Percentiles rank a stretch among this genome's conserved stretches.
These are phyloP conservation scores for Myxozyma monticola DNA, from an alignment of 805 yeast species.

Conservation along the genomic window DNA sequence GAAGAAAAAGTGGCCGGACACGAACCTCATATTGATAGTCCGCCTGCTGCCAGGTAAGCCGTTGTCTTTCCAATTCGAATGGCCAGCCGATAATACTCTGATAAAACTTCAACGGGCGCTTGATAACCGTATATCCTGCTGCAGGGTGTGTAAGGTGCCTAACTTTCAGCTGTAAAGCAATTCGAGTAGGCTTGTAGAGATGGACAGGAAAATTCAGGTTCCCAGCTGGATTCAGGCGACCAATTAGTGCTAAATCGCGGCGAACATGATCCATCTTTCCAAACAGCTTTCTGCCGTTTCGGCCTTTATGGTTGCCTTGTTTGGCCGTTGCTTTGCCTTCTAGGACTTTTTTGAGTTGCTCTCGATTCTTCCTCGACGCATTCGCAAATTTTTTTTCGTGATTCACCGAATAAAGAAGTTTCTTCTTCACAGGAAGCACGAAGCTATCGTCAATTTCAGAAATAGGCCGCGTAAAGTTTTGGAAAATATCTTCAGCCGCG, in stretches of 20 bases:
- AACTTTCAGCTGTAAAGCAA: background rate
- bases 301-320: background rate
- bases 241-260: background rate
- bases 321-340: background rate
- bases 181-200: background rate
- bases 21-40: background rate
- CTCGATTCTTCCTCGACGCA: too few species aligned
- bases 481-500: too few species aligned
- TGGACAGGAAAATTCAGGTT: background rate
- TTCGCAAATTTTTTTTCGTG: too few species aligned
- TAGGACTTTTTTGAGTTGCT: background rate
- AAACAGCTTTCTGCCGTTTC: background rate
- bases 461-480: too few species aligned
- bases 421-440: too few species aligned
- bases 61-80: background rate
- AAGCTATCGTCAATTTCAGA: too few species aligned
- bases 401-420: too few species aligned
- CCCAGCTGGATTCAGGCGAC: background rate
- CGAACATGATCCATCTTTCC: background rate
- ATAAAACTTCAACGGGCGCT: background rate
- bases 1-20: background rate
- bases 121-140: background rate
- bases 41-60: constrained; percentile 1
- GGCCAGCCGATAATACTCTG: background rate
- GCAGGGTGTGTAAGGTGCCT: background rate